Evolutionary conservation across 2,329 filamentous ascomycete genomes (phyloP).

Genomic region (Nemania sp.): DNA sequence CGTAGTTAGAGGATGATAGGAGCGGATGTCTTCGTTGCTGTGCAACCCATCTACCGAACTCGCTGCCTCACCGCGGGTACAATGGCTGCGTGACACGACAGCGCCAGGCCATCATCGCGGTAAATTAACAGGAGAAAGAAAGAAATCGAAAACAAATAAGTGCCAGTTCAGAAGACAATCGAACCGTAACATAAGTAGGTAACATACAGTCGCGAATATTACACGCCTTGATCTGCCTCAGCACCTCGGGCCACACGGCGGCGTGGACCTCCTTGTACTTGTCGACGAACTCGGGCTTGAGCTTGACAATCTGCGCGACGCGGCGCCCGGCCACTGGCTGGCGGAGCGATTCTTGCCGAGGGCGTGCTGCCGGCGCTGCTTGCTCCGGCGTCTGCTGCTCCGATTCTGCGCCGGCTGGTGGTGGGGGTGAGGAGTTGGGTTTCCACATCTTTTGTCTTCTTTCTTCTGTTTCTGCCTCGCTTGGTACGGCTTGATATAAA

Average conservation of each 20-base stretch:
- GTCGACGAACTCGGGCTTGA: slow-evolving; percentile 67
- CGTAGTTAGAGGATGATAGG: too few relatives aligned
- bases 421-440: slow-evolving; percentile 18
- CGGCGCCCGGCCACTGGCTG: slow-evolving; percentile 53
- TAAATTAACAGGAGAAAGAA: background rate
- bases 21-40: too few relatives aligned
- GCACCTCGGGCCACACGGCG: slow-evolving; percentile 75
- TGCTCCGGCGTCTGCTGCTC: slow-evolving; percentile 14
- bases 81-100: too few relatives aligned
- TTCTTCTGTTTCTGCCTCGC: background rate
- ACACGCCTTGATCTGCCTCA: slow-evolving; percentile 74
- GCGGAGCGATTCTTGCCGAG: slow-evolving; percentile 29
- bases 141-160: background rate
- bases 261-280: slow-evolving; percentile 76
- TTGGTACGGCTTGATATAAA: background rate
- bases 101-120: too few relatives aligned
- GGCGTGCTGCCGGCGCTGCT: slow-evolving; percentile 9
- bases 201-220: slow-evolving; percentile 72
- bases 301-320: slow-evolving; percentile 72
- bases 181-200: background rate
- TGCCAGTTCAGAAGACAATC: background rate
- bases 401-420: slow-evolving; percentile 4
- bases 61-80: too few relatives aligned
- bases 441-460: slow-evolving; percentile 20
- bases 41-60: too few relatives aligned